Conservation (phyloP, 345 rosid genomes). For the Aquilaria sinensis region DNA sequence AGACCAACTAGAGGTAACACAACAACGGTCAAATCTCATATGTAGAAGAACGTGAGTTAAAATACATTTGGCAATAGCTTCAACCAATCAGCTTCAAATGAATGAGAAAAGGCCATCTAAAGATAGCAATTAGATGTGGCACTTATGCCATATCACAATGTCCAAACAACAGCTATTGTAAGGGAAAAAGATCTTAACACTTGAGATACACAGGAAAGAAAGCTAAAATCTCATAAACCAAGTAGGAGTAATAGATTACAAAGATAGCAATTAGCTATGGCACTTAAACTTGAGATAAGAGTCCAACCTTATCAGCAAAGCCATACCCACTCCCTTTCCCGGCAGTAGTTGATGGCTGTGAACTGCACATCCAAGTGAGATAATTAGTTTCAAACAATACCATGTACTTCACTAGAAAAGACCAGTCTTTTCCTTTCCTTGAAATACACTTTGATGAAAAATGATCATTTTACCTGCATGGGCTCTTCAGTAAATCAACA, state of each 20-base stretch:
- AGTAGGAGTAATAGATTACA: neutral
- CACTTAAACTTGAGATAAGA: too few relatives aligned
- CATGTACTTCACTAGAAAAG: neutral
- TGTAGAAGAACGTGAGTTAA: too few relatives aligned
- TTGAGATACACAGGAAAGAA: too few relatives aligned
- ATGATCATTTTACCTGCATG: conserved; percentile 49
- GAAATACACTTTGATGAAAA: conserved; percentile 2
- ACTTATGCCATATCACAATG: too few relatives aligned
- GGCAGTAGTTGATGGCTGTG: conserved; percentile 50
- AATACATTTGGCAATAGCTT: too few relatives aligned
- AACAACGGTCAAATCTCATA: too few relatives aligned
- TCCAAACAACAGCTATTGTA: too few relatives aligned
- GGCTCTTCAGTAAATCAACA: conserved; percentile 43
- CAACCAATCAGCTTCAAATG: too few relatives aligned
- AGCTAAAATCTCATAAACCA: conserved; percentile 1
- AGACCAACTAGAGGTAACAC: too few relatives aligned
- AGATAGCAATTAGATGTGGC: too few relatives aligned
- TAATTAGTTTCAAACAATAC: neutral
- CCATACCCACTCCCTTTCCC: conserved; percentile 87
- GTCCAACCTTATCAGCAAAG: conserved; percentile 93
- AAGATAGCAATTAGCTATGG: neutral
- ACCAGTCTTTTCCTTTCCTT: conserved; percentile 1
- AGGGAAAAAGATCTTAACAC: too few relatives aligned
- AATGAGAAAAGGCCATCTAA: too few relatives aligned
- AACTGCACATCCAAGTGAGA: conserved; percentile 33